Evolutionary conservation across 345 rosid species (phyloP).

Genomic region (Turritis glabra): DNA sequence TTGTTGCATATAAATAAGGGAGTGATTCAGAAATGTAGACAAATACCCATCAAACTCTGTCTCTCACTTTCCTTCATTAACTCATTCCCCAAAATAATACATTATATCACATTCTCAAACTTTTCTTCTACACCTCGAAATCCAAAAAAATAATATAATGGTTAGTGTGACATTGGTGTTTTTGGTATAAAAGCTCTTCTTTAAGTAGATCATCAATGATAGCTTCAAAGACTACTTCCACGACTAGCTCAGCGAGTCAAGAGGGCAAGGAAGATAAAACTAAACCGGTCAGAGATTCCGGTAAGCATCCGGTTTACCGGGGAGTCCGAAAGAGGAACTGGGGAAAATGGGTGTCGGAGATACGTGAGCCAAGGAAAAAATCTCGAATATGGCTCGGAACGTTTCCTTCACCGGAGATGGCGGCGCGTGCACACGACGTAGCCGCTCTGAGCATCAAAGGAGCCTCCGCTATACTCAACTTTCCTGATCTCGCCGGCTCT

Average conservation of each 20-base stretch:
- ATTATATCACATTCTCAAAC: background rate
- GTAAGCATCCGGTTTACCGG: slow-evolving; percentile 64
- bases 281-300: slow-evolving; percentile 49
- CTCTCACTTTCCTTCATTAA: slow-evolving; percentile 28
- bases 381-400: slow-evolving; percentile 97
- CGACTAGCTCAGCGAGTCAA: slow-evolving; percentile 16
- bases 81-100: slow-evolving; percentile 31
- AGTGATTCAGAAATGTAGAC: slow-evolving; percentile 31
- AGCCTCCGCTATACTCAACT: slow-evolving; percentile 76
- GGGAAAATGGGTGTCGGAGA: slow-evolving; percentile 99
- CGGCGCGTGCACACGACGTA: slow-evolving; percentile 96
- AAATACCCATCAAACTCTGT: slow-evolving; percentile 30
- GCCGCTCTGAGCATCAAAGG: slow-evolving; percentile 91
- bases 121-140: background rate
- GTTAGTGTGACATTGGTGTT: slow-evolving; percentile 28
- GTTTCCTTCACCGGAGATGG: slow-evolving; percentile 92
- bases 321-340: slow-evolving; percentile 93
- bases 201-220: slow-evolving; percentile 22
- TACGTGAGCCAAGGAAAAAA: slow-evolving; percentile 85
- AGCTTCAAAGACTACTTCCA: slow-evolving; percentile 21
- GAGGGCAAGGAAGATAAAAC: slow-evolving; percentile 26
- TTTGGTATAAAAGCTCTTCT: slow-evolving; percentile 4
- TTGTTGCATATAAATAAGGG: slow-evolving; percentile 36
- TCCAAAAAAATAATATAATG: background rate
- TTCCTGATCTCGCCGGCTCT: slow-evolving; percentile 70